phyloP scores from a whole-genome alignment of 495 filamentous ascomycete species.

The Penicillium roqueforti region DNA sequence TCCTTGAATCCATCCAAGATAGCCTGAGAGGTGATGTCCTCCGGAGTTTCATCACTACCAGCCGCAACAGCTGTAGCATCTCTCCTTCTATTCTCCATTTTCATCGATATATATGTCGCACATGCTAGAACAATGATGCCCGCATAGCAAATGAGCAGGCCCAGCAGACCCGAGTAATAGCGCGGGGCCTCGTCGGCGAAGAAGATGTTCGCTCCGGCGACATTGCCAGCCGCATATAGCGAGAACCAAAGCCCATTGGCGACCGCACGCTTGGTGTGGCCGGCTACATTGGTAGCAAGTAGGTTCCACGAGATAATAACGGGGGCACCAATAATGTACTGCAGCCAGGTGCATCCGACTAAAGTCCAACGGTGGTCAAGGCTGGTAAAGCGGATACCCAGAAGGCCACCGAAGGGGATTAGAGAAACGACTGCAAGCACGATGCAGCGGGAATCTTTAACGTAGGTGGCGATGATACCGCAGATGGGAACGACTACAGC shows the following conservation, averaged over 20 bases:
- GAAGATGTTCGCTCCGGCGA: constrained; percentile 45
- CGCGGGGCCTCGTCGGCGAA: constrained; percentile 34
- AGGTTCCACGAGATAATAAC: constrained; percentile 54
- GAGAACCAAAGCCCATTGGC: constrained; percentile 41
- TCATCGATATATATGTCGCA: constrained; percentile 26
- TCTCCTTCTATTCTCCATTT: constrained; percentile 26
- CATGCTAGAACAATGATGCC: constrained; percentile 28
- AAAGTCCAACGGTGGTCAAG: constrained; percentile 47
- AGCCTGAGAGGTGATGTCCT: constrained; percentile 18
- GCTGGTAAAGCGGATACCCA: constrained; percentile 41
- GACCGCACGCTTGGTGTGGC: constrained; percentile 60
- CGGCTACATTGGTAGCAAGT: constrained; percentile 57
- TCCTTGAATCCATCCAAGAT: constrained; percentile 43
- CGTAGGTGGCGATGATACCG: constrained; percentile 36
- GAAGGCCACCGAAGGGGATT: constrained; percentile 37
- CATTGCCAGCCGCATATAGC: constrained; percentile 37
- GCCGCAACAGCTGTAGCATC: constrained; percentile 17
- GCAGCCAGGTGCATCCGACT: constrained; percentile 52
- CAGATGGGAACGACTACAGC: constrained; percentile 35
- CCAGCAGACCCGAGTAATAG: constrained; percentile 34
- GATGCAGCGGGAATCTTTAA: constrained; percentile 41
- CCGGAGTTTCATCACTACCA: constrained; percentile 12
- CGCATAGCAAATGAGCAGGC: constrained; percentile 33
- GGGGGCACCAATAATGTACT: constrained; percentile 41
- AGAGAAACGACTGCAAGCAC: constrained; percentile 33